phyloP scores from a whole-genome alignment of 805 yeast genomes.

The Saccharomycopsis babjevae region DNA sequence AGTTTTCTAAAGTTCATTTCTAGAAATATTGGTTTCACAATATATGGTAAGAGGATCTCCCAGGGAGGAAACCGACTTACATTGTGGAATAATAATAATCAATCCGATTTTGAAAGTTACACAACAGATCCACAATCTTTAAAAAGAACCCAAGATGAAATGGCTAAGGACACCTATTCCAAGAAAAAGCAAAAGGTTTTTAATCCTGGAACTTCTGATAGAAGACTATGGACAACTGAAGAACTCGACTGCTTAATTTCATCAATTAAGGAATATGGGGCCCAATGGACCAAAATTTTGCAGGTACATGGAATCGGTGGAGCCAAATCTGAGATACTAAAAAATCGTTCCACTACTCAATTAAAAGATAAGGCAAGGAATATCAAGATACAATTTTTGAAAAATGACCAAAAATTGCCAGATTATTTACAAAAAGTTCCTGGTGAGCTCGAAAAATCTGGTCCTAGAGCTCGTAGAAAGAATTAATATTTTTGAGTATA shows the following conservation, averaged over 20 bases:
- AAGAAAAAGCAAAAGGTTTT: conserved; percentile 11
- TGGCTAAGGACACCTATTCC: not conserved
- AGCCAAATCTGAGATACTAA: conserved; percentile 66
- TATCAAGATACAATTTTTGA: conserved; percentile 81
- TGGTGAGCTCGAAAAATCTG: conserved; percentile 53
- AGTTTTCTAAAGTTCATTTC: conserved; percentile 71
- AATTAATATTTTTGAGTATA: not conserved
- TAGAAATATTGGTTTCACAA: conserved; percentile 59
- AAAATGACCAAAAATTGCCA: conserved; percentile 69
- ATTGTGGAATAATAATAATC: conserved; percentile 5
- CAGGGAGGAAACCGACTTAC: conserved; percentile 2
- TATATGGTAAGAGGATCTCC: conserved; percentile 53
- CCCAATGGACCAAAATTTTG: conserved; percentile 86
- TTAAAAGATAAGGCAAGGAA: conserved; percentile 94
- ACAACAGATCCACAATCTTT: conserved; percentile 5
- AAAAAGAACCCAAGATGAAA: conserved; percentile 21
- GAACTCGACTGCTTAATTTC: conserved; percentile 79
- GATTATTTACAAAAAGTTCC: conserved; percentile 74
- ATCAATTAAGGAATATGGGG: conserved; percentile 75
- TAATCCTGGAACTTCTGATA: conserved; percentile 21
- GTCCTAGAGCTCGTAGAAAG: not conserved
- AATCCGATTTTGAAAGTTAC: not conserved
- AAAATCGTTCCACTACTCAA: conserved; percentile 84
- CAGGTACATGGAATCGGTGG: conserved; percentile 96
- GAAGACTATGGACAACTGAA: conserved; percentile 78